A percentile compares a stretch with the other conserved stretches of the same genome.
phyloP scores from a whole-genome alignment of 306 rosid genomes.

The Comarum palustre region DNA sequence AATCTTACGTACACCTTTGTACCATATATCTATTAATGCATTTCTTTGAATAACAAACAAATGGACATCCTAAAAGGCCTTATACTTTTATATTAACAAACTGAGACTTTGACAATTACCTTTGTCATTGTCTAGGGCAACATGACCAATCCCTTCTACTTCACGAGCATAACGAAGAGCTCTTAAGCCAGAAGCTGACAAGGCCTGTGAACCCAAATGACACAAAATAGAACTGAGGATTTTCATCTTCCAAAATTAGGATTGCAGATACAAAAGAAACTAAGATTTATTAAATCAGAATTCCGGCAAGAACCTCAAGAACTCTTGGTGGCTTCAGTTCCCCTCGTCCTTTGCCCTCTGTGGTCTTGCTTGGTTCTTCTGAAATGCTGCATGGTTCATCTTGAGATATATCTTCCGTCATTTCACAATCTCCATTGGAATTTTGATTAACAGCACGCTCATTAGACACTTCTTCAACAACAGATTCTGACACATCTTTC shows the following conservation, averaged over 20 bases:
- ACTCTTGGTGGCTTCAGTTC: slow-evolving; percentile 73
- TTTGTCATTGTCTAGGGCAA: slow-evolving; percentile 88
- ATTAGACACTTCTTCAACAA: slow-evolving; percentile 39
- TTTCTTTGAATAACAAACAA: background rate
- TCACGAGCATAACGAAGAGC: slow-evolving; percentile 95
- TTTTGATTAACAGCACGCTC: slow-evolving; percentile 35
- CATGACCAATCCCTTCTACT: slow-evolving; percentile 85
- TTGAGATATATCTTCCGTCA: slow-evolving; percentile 40
- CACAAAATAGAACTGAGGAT: slow-evolving; percentile 1
- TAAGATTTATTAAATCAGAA: slow-evolving; percentile 1
- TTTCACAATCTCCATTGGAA: slow-evolving; percentile 48
- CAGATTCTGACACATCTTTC: slow-evolving; percentile 44
- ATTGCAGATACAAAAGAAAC: background rate
- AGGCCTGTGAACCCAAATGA: slow-evolving; percentile 52
- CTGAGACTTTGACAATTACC: slow-evolving; percentile 40
- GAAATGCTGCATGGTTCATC: slow-evolving; percentile 43
- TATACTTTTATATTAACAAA: background rate
- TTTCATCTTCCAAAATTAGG: background rate
- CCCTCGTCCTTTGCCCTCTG: slow-evolving; percentile 54
- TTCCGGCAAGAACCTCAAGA: slow-evolving; percentile 65
- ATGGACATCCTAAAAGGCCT: background rate
- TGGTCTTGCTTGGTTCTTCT: slow-evolving; percentile 39
- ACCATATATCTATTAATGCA: background rate
- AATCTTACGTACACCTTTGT: background rate
- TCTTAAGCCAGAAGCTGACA: slow-evolving; percentile 97